Percentiles rank a stretch among this genome's conserved stretches.
These are phyloP conservation scores for Cyberlindnera petersonii DNA, from an alignment of 805 yeast genomes.

Conservation along the genomic window DNA sequence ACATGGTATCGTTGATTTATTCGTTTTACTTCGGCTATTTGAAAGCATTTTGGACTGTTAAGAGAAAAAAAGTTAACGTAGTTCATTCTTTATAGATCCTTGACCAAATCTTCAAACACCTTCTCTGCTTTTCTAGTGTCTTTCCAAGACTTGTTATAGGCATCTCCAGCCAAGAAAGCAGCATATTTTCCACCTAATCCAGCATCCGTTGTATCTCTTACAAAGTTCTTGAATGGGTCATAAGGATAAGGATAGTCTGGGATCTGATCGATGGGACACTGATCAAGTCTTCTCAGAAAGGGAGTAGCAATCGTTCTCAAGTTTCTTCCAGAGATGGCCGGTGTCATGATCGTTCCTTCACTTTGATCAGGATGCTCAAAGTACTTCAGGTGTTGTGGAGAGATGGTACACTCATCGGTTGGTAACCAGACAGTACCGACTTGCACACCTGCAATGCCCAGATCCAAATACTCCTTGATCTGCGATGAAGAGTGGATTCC, in stretches of 20 bases:
- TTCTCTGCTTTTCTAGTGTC: slow-evolving; percentile 15
- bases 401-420: slow-evolving; percentile 16
- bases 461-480: slow-evolving; percentile 30
- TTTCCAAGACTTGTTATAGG: slow-evolving; percentile 17
- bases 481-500: slow-evolving; percentile 40
- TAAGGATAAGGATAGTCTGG: slow-evolving; percentile 29
- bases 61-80: too few species aligned
- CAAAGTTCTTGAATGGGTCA: slow-evolving; percentile 21
- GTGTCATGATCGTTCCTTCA: slow-evolving; percentile 28
- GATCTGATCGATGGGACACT: slow-evolving; percentile 3
- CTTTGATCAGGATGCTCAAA: slow-evolving; percentile 19
- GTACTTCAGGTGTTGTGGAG: slow-evolving; percentile 14
- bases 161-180: slow-evolving; percentile 20
- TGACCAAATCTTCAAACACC: slow-evolving; percentile 12
- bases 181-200: slow-evolving; percentile 5
- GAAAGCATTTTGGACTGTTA: too few species aligned
- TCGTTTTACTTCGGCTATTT: too few species aligned
- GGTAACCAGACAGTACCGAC: slow-evolving; percentile 50
- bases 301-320: slow-evolving; percentile 23
- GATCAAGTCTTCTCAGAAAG: slow-evolving; percentile 21
- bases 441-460: slow-evolving; percentile 51
- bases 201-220: slow-evolving; percentile 4
- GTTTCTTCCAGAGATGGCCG: slow-evolving; percentile 26
- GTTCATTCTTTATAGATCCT: slow-evolving; percentile 3
- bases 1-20: too few species aligned